A percentile compares a stretch with the other conserved stretches of the same genome.
These are phyloP conservation scores for Drechslerella coelobrocha DNA, from an alignment of 2,329 filamentous ascomycete genomes.

Conservation along the genomic window DNA sequence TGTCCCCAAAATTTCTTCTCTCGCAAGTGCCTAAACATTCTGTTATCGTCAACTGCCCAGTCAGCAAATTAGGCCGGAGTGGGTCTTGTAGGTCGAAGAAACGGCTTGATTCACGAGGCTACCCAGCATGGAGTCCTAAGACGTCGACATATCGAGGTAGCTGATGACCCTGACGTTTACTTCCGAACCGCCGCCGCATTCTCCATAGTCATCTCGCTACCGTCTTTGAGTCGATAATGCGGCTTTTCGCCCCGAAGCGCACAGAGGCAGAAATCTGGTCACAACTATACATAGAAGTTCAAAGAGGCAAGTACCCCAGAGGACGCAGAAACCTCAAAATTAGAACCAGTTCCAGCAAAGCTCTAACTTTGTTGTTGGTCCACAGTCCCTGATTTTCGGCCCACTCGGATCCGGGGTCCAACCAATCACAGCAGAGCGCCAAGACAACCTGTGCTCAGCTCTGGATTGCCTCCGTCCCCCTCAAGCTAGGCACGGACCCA, in stretches of 20 bases:
- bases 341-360: background rate
- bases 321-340: background rate
- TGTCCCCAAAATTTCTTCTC: no score
- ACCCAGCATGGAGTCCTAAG: no score
- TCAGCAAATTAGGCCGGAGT: no score
- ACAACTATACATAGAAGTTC: background rate
- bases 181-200: background rate
- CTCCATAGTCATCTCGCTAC: background rate
- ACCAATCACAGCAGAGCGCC: slow-evolving; percentile 25
- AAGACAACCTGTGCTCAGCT: slow-evolving; percentile 16
- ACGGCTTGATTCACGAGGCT: no score
- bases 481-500: slow-evolving; percentile 39
- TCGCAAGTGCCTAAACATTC: no score
- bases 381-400: background rate
- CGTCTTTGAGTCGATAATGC: background rate
- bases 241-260: no score
- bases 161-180: no score
- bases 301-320: background rate
- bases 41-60: no score
- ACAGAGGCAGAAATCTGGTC: no score
- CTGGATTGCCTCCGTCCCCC: slow-evolving; percentile 15
- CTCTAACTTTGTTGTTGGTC: background rate
- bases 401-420: slow-evolving; percentile 15
- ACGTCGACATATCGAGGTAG: no score
- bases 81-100: no score